A percentile compares a stretch with the other conserved stretches of the same genome.
phyloP scores from a whole-genome alignment of 2,329 filamentous ascomycete genomes.

The Botrytis porri region DNA sequence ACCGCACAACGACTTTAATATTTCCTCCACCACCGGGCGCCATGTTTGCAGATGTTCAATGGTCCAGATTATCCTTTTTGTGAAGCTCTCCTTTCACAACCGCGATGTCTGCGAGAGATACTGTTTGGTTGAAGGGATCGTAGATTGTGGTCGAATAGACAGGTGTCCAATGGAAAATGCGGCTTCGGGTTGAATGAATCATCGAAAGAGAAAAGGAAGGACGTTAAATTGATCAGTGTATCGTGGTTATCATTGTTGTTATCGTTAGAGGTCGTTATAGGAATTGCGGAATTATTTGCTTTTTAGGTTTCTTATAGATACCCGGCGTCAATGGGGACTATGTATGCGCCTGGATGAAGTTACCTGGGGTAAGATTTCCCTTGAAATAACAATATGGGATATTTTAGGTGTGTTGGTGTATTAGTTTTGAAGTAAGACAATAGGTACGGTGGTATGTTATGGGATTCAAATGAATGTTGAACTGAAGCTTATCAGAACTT shows the following conservation, averaged over 20 bases:
- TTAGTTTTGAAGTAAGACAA: slow-evolving; percentile 2
- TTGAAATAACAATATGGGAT: background rate
- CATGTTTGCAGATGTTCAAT: slow-evolving; percentile 34
- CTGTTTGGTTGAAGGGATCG: slow-evolving; percentile 20
- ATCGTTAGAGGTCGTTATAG: slow-evolving; percentile 18
- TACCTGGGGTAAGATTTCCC: background rate
- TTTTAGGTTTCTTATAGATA: slow-evolving; percentile 7
- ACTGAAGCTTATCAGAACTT: slow-evolving; percentile 8
- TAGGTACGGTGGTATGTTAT: background rate
- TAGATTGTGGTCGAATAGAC: background rate
- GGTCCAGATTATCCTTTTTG: slow-evolving; percentile 9
- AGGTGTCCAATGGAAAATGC: slow-evolving; percentile 8
- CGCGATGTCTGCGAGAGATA: background rate
- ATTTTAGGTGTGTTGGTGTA: slow-evolving; percentile 2
- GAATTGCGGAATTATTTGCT: background rate
- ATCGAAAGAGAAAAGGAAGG: slow-evolving; percentile 16
- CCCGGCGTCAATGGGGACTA: background rate
- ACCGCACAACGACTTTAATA: slow-evolving; percentile 99
- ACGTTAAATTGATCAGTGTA: slow-evolving; percentile 14
- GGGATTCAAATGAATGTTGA: slow-evolving; percentile 8
- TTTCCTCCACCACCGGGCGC: slow-evolving; percentile 68
- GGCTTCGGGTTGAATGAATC: slow-evolving; percentile 2
- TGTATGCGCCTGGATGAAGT: background rate
- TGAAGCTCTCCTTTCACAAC: slow-evolving; percentile 16
- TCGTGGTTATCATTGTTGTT: slow-evolving; percentile 18